A percentile compares a stretch with the other conserved stretches of the same genome.
Conservation (phyloP, 2,329 filamentous ascomycete species). For the Penicillium occitanis region DNA sequence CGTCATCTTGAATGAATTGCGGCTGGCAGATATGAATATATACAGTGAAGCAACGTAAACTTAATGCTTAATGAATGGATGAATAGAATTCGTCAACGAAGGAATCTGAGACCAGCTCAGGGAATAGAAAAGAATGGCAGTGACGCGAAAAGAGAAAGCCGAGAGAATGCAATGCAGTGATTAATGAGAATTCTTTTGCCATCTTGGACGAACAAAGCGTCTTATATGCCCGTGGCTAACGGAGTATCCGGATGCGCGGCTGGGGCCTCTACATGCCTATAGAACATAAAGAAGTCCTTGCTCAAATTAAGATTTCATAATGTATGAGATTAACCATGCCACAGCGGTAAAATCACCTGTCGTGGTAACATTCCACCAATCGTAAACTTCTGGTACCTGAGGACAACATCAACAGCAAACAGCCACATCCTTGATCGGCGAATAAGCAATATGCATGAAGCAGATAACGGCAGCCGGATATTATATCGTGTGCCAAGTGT, state of each 20-base stretch:
- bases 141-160: not conserved
- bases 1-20: not conserved
- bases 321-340: not conserved
- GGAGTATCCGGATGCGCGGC: not conserved
- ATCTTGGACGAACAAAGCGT: not conserved
- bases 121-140: not conserved
- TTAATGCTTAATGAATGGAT: not conserved
- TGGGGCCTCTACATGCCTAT: too few relatives aligned
- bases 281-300: not conserved
- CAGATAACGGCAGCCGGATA: not conserved
- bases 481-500: not conserved
- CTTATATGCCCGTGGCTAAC: not conserved
- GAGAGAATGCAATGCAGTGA: not conserved
- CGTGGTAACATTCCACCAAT: not conserved
- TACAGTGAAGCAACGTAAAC: not conserved
- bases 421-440: not conserved
- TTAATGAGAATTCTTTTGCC: not conserved
- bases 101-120: slow-evolving; percentile 13
- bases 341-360: not conserved
- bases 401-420: not conserved
- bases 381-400: not conserved
- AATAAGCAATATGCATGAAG: slow-evolving; percentile 4
- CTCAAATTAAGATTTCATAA: not conserved
- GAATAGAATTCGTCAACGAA: slow-evolving; percentile 1
- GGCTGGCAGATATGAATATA: not conserved